Base-by-base conservation (phyloP, 2,329 filamentous ascomycete species). In the Colletotrichum sp. region DNA sequence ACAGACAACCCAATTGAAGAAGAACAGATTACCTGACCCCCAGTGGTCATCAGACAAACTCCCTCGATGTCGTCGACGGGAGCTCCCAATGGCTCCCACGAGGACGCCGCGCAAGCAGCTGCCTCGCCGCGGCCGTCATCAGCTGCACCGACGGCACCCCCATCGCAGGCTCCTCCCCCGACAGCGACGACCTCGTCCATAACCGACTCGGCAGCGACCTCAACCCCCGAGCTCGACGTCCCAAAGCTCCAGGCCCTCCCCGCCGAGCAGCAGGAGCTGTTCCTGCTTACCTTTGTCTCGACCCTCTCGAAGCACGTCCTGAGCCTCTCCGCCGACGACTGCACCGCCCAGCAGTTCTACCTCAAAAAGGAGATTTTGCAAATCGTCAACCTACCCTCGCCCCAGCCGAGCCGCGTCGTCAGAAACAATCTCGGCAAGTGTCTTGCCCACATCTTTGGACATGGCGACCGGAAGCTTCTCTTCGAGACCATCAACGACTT, bases 401-500 rank as follows among this genome's bases (percentile, higher is more conserved):
- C 96, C 71, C 91, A 94, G 64, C 95, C 96, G 48, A 96, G 95
- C 56, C 92, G 97, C 82, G 94, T 98, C 55, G 94, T 98, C 82
- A 92, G 97, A 80, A 97, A 96, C 85, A 97, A 96, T 82, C 84
- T 98, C 43, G 96, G 96, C 64, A 91, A 92, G 84, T 96, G 95
- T 80, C 93, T 98, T 78, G 93, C 93, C 56, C 93, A 94, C 80
- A 93, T 98, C 74, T 94, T 99, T 78, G 90, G 89, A 18, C 94
- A 94, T 78, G 97, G 97, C 15, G 96, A 98, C 85, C 91, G 96
- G 78, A 98, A 97, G 83, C 89, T 98, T 66, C 90, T 99, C 4
- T 98, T 97, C 82, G 97, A 99, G 84, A 97, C 95, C 1, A 94
- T 98, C 82, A 98, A 97, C 80, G 96, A 98, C 79, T 88, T 98